Conservation (phyloP, 352 stramenopile genomes). For the Albugo candida region DNA sequence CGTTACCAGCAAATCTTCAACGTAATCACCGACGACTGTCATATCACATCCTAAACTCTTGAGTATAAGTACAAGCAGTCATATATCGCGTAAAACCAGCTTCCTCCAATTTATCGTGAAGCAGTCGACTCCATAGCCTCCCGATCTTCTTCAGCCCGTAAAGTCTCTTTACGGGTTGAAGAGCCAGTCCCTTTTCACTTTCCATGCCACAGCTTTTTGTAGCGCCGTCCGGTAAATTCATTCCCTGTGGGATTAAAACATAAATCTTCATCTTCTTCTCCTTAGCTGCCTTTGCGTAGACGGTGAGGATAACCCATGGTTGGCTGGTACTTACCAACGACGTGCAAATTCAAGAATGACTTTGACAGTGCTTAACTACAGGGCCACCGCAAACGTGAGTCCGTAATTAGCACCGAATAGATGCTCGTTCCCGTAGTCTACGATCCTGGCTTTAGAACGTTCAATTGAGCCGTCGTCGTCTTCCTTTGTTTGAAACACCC, state of each 20-base stretch:
- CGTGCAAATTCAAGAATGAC: not conserved
- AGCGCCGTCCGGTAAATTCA: not conserved
- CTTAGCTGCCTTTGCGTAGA: slow-evolving; percentile 1
- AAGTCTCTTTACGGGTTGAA: slow-evolving; percentile 2
- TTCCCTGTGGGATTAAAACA: not conserved
- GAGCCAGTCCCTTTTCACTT: not conserved
- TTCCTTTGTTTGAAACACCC: slow-evolving; percentile 5
- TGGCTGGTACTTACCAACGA: not conserved
- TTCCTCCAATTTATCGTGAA: slow-evolving; percentile 1
- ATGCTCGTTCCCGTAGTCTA: slow-evolving; percentile 1
- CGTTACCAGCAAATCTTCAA: not conserved
- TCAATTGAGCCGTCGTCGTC: not conserved
- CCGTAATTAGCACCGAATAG: too few species aligned
- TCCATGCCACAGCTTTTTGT: not conserved
- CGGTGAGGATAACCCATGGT: slow-evolving; percentile 3
- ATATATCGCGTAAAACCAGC: not conserved
- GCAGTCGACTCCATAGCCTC: slow-evolving; percentile 1
- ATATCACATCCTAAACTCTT: not conserved
- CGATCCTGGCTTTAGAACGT: slow-evolving; percentile 2
- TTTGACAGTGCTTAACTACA: too few species aligned
- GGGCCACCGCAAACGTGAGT: too few species aligned
- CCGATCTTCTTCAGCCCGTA: slow-evolving; percentile 2
- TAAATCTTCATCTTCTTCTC: slow-evolving; percentile 2
- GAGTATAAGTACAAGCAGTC: not conserved
- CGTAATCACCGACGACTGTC: not conserved